These are phyloP conservation scores for Aspergillus pseudoviridinutans DNA, from an alignment of 2,329 filamentous ascomycete species.

Conservation along the genomic window DNA sequence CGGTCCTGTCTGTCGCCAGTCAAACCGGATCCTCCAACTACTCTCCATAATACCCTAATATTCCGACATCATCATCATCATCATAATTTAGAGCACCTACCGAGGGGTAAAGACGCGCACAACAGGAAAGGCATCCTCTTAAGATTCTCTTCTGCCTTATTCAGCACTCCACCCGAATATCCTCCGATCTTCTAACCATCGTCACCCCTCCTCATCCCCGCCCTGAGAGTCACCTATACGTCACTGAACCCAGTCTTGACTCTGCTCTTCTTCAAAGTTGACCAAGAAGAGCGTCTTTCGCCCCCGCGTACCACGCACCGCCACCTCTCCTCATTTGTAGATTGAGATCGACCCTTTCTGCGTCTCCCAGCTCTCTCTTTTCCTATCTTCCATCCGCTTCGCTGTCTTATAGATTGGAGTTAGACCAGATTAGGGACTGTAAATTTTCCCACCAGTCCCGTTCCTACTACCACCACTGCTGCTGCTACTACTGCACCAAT, in stretches of 20 bases:
- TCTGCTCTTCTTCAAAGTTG: constrained; percentile 1
- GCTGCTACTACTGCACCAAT: not conserved
- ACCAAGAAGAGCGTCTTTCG: not conserved
- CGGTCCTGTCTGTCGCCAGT: not conserved
- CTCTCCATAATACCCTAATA: not conserved
- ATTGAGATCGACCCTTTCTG: not conserved
- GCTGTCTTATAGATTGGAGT: constrained; percentile 12
- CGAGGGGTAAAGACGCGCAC: no score
- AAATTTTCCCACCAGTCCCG: constrained; percentile 9
- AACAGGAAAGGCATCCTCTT: not conserved
- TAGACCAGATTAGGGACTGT: constrained; percentile 14
- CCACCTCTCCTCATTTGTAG: constrained; percentile 8
- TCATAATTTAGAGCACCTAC: not conserved
- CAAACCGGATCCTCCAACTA: not conserved
- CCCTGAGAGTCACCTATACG: constrained; percentile 3
- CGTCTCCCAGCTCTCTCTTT: not conserved
- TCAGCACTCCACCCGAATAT: not conserved
- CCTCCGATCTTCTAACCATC: not conserved
- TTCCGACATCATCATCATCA: not conserved
- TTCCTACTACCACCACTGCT: not conserved
- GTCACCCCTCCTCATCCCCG: not conserved
- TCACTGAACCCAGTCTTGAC: constrained; percentile 1
- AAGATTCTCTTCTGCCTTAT: not conserved
- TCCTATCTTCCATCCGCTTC: constrained; percentile 1
- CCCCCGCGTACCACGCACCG: constrained; percentile 1